phyloP scores from a whole-genome alignment of 148 eudicot species.

The Spergularia marina region DNA sequence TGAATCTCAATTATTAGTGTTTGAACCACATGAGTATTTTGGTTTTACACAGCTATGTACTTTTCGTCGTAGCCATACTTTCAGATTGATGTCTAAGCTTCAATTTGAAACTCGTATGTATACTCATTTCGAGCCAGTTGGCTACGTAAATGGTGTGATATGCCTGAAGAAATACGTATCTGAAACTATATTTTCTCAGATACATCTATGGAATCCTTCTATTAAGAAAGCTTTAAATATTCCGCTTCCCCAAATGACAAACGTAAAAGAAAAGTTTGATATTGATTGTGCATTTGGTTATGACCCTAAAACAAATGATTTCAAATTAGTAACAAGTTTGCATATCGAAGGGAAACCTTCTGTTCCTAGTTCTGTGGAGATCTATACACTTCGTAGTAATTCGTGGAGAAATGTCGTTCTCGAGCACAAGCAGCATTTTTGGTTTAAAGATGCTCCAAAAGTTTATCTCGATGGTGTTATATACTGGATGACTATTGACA shows the following conservation, averaged over 20 bases:
- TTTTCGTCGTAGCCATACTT: slow-evolving; percentile 5
- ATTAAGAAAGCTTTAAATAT: slow-evolving; percentile 12
- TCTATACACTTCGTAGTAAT: slow-evolving; percentile 16
- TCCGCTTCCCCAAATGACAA: background rate
- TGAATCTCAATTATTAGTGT: background rate
- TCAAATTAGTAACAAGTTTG: slow-evolving; percentile 20
- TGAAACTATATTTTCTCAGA: background rate
- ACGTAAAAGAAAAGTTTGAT: background rate
- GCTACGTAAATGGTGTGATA: slow-evolving; percentile 14
- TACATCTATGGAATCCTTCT: slow-evolving; percentile 23
- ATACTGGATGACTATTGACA: slow-evolving; percentile 17
- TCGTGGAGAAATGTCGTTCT: background rate
- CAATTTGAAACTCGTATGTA: background rate
- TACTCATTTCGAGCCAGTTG: slow-evolving; percentile 1
- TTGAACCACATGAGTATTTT: background rate
- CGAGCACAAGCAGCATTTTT: background rate
- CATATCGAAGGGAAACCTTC: background rate
- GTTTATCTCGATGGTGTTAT: slow-evolving; percentile 12
- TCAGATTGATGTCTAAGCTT: background rate
- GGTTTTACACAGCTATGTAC: background rate
- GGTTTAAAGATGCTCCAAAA: slow-evolving; percentile 9
- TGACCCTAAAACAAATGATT: slow-evolving; percentile 13
- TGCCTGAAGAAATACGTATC: background rate
- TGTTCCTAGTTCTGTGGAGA: background rate
- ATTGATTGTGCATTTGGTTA: slow-evolving; percentile 25